Conservation (phyloP, 805 yeast species). For the Candida ulmi region DNA sequence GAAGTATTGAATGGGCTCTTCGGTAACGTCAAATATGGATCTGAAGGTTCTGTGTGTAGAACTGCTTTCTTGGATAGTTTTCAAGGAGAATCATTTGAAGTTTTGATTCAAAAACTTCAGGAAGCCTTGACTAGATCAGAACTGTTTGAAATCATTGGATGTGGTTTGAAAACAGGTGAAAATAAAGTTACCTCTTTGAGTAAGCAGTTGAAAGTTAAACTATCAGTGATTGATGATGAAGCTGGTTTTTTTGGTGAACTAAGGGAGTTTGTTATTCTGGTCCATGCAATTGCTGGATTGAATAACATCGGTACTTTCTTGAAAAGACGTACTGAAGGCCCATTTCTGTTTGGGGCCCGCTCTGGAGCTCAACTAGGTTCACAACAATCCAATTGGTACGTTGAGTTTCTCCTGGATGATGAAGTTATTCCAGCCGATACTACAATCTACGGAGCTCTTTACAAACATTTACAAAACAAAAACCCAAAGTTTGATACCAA, state of each 20-base stretch:
- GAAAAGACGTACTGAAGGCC: conserved; percentile 28
- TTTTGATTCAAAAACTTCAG: conserved; percentile 56
- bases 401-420: conserved; percentile 56
- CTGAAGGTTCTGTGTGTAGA: conserved; percentile 30
- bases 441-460: conserved; percentile 73
- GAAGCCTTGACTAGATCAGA: conserved; percentile 72
- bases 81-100: conserved; percentile 32
- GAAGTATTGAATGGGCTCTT: conserved; percentile 35
- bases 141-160: conserved; percentile 53
- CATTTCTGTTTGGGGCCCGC: conserved; percentile 13
- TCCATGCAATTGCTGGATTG: conserved; percentile 51
- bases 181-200: conserved; percentile 59
- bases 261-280: conserved; percentile 29
- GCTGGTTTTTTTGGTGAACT: conserved; percentile 19
- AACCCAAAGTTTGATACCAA: conserved; percentile 38
- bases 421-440: conserved; percentile 56
- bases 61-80: conserved; percentile 38
- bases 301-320: conserved; percentile 39
- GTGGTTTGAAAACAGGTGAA: conserved; percentile 32
- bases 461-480: conserved; percentile 38
- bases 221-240: conserved; percentile 35
- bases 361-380: conserved; percentile 8
- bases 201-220: conserved; percentile 58
- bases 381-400: conserved; percentile 25
- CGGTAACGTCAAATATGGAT: conserved; percentile 17